A percentile compares a stretch with the other conserved stretches of the same genome.
Evolutionary conservation across 495 filamentous ascomycete species (phyloP).

Genomic region (Penicillium mononematosum): DNA sequence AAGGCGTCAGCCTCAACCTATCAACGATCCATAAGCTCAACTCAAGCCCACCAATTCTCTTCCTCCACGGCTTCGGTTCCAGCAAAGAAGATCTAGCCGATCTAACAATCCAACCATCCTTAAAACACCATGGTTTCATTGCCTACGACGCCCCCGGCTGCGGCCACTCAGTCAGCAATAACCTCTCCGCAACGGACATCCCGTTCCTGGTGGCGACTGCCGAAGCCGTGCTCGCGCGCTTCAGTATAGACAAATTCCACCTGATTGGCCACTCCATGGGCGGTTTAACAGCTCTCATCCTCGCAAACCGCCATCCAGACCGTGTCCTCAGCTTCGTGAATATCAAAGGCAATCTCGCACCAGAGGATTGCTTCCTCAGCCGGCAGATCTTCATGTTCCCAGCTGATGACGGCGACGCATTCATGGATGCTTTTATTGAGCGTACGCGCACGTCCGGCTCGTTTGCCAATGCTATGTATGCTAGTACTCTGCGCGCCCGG

Average conservation of each 20-base stretch:
- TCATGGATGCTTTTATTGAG: conserved; percentile 28
- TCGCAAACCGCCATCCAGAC: conserved; percentile 18
- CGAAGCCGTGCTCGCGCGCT: conserved; percentile 21
- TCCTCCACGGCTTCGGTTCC: conserved; percentile 34
- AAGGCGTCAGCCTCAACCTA: conserved; percentile 20
- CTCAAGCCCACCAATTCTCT: conserved; percentile 24
- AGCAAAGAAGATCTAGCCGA: conserved; percentile 36
- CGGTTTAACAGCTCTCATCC: conserved; percentile 26
- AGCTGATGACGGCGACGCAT: conserved; percentile 18
- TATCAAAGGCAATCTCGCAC: conserved; percentile 33
- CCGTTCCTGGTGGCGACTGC: conserved; percentile 32
- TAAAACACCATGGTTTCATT: conserved; percentile 25
- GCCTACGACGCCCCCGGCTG: conserved; percentile 33
- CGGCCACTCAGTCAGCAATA: conserved; percentile 20
- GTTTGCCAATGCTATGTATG: conserved; percentile 26
- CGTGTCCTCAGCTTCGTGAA: conserved; percentile 32
- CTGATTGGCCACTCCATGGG: conserved; percentile 36
- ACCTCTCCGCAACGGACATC: conserved; percentile 26
- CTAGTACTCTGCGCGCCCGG: conserved; percentile 22
- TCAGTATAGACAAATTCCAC: conserved; percentile 25
- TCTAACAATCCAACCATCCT: conserved; percentile 16
- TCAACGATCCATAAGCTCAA: conserved; percentile 24
- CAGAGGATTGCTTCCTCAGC: conserved; percentile 35
- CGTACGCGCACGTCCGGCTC: conserved; percentile 18
- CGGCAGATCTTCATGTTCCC: conserved; percentile 29